Conservation (phyloP, 2,329 filamentous ascomycete genomes). For the Teratosphaeria epicoccoides region DNA sequence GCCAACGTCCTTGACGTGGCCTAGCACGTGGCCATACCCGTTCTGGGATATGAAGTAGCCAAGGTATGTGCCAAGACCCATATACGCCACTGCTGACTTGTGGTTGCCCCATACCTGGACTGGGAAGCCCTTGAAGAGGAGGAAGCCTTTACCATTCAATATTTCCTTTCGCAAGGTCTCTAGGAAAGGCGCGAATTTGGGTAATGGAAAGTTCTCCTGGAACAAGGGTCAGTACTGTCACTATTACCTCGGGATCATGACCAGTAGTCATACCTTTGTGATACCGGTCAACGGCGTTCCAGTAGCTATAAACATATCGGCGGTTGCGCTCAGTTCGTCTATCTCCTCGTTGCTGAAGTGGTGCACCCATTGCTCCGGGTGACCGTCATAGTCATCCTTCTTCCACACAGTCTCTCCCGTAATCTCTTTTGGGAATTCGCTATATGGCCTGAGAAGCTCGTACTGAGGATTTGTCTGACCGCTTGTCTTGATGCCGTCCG, state of each 20-base stretch:
- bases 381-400: conserved; percentile 50
- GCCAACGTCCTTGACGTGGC: conserved; percentile 81
- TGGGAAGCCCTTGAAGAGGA: conserved; percentile 79
- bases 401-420: conserved; percentile 59
- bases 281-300: conserved; percentile 63
- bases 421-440: conserved; percentile 60
- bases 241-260: neutral
- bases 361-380: conserved; percentile 63
- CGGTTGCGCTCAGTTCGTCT: conserved; percentile 52
- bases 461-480: conserved; percentile 64
- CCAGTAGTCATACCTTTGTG: conserved; percentile 33
- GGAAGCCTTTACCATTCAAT: conserved; percentile 77
- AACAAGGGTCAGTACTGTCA: neutral
- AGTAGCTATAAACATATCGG: conserved; percentile 58
- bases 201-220: conserved; percentile 50
- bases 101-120: conserved; percentile 63
- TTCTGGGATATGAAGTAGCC: conserved; percentile 86
- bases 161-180: conserved; percentile 50
- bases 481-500: conserved; percentile 57
- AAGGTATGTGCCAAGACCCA: conserved; percentile 70
- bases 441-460: conserved; percentile 54
- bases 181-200: conserved; percentile 45
- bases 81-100: conserved; percentile 81
- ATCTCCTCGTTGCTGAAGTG: conserved; percentile 56
- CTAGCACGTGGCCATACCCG: conserved; percentile 70